Percentiles rank a stretch among this genome's conserved stretches.
Evolutionary conservation across 768 basidiomycete genomes (phyloP).

Genomic region (Boletus sp.): DNA sequence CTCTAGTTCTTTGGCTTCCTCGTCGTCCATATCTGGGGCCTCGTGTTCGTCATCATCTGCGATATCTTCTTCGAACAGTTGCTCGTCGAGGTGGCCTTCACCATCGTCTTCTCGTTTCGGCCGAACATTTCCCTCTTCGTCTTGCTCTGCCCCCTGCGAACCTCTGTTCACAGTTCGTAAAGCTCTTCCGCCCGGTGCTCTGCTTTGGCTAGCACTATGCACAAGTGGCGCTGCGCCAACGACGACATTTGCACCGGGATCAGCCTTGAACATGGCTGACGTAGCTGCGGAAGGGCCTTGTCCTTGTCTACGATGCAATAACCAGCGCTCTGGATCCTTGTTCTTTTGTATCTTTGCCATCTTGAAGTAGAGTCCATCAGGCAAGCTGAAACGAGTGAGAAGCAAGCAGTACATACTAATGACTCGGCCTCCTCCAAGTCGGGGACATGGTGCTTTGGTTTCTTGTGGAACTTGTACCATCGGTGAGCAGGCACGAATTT

Average conservation of each 20-base stretch:
- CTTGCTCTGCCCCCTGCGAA: conserved; percentile 59
- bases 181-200: conserved; percentile 66
- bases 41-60: conserved; percentile 86
- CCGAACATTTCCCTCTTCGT: conserved; percentile 57
- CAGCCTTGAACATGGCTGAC: conserved; percentile 67
- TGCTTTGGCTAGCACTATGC: conserved; percentile 49
- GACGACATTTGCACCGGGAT: conserved; percentile 47
- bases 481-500: conserved; percentile 85
- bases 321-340: conserved; percentile 72
- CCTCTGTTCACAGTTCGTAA: conserved; percentile 71
- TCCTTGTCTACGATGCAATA: conserved; percentile 59
- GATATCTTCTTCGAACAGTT: conserved; percentile 79
- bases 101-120: conserved; percentile 62
- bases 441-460: conserved; percentile 69
- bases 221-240: conserved; percentile 46
- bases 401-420: conserved; percentile 43
- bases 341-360: conserved; percentile 60
- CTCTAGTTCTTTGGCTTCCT: conserved; percentile 82
- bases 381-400: not conserved
- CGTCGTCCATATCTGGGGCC: conserved; percentile 71
- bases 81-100: conserved; percentile 82
- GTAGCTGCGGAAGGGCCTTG: conserved; percentile 61
- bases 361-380: conserved; percentile 8
- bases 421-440: conserved; percentile 67
- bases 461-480: conserved; percentile 93